Conservation (phyloP, 768 basidiomycete genomes). For the Cystoderma amianthinum region DNA sequence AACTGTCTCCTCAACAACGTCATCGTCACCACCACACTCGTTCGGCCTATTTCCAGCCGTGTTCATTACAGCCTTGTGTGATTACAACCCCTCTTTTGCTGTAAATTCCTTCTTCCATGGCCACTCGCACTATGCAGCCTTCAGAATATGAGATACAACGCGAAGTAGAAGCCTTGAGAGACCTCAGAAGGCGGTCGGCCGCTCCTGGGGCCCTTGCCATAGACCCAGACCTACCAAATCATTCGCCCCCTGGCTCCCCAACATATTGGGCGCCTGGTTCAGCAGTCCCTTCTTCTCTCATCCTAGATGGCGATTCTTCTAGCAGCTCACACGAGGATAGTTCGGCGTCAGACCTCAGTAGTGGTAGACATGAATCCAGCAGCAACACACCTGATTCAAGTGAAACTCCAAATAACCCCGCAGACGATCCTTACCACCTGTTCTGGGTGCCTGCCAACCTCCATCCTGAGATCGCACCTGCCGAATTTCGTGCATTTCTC, state of each 20-base stretch:
- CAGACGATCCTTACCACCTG: slow-evolving; percentile 81
- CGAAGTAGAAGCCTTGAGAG: slow-evolving; percentile 80
- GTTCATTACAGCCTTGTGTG: background rate
- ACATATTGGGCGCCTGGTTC: slow-evolving; percentile 42
- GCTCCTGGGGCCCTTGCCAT: slow-evolving; percentile 78
- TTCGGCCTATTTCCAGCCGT: slow-evolving; percentile 4
- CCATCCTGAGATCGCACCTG: slow-evolving; percentile 96
- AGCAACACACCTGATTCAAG: slow-evolving; percentile 14
- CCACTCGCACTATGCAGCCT: slow-evolving; percentile 54
- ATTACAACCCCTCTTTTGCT: background rate
- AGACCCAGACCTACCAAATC: slow-evolving; percentile 88
- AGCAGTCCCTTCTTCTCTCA: slow-evolving; percentile 17
- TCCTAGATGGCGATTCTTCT: slow-evolving; percentile 36
- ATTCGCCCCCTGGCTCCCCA: slow-evolving; percentile 54
- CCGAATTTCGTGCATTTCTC: slow-evolving; percentile 91
- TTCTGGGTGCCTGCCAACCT: slow-evolving; percentile 98
- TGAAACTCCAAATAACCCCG: slow-evolving; percentile 25
- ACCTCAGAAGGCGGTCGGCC: slow-evolving; percentile 78
- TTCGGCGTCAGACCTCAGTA: slow-evolving; percentile 12
- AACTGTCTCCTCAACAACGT: background rate
- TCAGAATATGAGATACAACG: slow-evolving; percentile 82
- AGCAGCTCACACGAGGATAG: slow-evolving; percentile 22
- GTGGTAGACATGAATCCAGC: slow-evolving; percentile 16
- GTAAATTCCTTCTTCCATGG: slow-evolving; percentile 20
- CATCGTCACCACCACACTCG: slow-evolving; percentile 1